Conservation (phyloP, 257 asterid genomes). For the Solanum lycopersicoides region DNA sequence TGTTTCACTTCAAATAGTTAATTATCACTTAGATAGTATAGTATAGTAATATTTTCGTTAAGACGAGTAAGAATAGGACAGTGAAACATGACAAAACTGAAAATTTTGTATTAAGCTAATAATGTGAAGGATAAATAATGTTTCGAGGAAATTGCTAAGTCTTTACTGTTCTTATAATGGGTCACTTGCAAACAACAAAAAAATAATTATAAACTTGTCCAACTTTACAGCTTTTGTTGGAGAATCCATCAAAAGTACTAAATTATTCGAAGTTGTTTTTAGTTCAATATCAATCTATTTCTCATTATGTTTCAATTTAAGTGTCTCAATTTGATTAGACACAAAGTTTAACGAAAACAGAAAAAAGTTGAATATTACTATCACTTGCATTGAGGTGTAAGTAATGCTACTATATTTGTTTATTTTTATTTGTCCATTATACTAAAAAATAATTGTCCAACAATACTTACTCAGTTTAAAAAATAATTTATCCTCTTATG, state of each 20-base stretch:
- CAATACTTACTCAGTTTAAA: fast-evolving
- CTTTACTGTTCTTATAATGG: background rate
- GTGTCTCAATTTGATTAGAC: no score
- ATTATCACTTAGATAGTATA: no score
- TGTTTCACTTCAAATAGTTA: background rate
- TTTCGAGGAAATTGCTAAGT: background rate
- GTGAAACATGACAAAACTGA: background rate
- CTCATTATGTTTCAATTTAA: background rate
- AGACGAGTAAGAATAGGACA: background rate
- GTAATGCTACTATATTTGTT: no score
- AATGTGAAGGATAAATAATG: background rate
- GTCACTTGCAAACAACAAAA: background rate
- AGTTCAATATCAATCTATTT: background rate
- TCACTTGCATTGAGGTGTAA: no score
- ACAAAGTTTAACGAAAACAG: no score
- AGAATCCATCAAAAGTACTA: background rate
- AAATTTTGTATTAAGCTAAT: background rate
- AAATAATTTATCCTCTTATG: no score
- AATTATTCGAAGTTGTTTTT: background rate
- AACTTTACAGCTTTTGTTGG: background rate
- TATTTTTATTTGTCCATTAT: no score
- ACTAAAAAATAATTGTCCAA: no score
- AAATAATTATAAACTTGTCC: no score
- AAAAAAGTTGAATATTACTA: no score
- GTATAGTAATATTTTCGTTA: background rate